A percentile compares a stretch with the other conserved stretches of the same genome.
Conservation (phyloP, 768 basidiomycete genomes). For the Infundibulicybe gibba region DNA sequence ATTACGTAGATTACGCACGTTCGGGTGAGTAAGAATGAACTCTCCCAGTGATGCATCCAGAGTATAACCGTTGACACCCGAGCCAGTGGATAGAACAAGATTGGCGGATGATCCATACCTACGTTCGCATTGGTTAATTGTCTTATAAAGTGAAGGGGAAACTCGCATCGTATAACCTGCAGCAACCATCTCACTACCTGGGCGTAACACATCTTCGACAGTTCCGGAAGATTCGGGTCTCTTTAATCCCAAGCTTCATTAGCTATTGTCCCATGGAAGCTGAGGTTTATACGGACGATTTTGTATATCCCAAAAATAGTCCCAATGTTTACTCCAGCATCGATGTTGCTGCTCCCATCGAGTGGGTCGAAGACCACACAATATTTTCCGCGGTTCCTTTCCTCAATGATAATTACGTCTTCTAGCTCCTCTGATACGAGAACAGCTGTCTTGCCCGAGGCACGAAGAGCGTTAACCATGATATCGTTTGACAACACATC, state of each 20-base stretch:
- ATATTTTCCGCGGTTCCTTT: constrained; percentile 78
- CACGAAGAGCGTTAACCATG: constrained; percentile 96
- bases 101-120: constrained; percentile 93
- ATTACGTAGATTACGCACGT: constrained; percentile 43
- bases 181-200: constrained; percentile 96
- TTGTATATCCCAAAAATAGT: constrained; percentile 98
- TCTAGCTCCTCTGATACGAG: constrained; percentile 97
- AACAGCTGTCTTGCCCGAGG: constrained; percentile 95
- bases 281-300: constrained; percentile 52
- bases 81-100: constrained; percentile 90
- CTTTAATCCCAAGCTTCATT: constrained; percentile 30
- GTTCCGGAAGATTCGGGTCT: constrained; percentile 74
- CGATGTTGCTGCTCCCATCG: constrained; percentile 95
- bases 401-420: constrained; percentile 88
- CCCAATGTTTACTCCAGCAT: constrained; percentile 97
- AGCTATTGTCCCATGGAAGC: background rate
- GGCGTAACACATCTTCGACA: constrained; percentile 84
- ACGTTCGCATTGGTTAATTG: background rate
- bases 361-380: constrained; percentile 99
- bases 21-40: constrained; percentile 97
- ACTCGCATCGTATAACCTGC: constrained; percentile 95
- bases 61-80: constrained; percentile 97
- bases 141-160: background rate
- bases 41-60: constrained; percentile 94
- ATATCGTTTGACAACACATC: constrained; percentile 98